Evolutionary conservation across 768 basidiomycete species (phyloP), one percentile per base, ranked within the genome.

Genomic region (Inosperma sp.): DNA sequence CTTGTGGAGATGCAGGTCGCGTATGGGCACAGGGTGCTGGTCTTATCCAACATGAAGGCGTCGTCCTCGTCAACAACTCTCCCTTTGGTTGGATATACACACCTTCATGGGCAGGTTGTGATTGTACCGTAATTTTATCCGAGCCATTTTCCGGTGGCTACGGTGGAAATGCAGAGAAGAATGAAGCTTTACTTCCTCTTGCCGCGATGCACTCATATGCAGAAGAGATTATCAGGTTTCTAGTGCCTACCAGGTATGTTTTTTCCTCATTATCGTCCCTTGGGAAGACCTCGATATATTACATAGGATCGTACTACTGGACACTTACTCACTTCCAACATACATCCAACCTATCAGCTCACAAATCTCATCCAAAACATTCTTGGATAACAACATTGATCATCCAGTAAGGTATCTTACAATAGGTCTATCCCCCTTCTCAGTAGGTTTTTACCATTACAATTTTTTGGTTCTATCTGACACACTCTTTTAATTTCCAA

Each of bases 171-270:
- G n/a, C n/a, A n/a, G n/a, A n/a, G n/a, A n/a, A n/a, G n/a, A n/a
- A n/a, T n/a, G n/a, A n/a, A n/a, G n/a, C n/a, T n/a, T n/a, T n/a
- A n/a, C n/a, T n/a, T n/a, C n/a, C n/a, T n/a, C n/a, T n/a, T n/a
- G n/a, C n/a, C n/a, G n/a, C n/a, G n/a, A 80, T 80, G 73, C 68
- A 77, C 37, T 58, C 62, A 3, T 83, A 82, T 59, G 75, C 76
- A 0, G 59, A 64, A 27, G 56, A 62, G 8, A 59, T 82, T 5
- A 55, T 83, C 13, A 68, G 71, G 13, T 55, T 56, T 9, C 56
- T 83, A 31, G 61, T 73, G 51, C 82, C 83, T 16, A 62, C 66
- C 5, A 74, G 66, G 82, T 83, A 54, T 31, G 37, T 30, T 16
- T 1, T 22, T 6, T 12, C 12, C 14, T n/a, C 3, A 4, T 33